phyloP scores from a whole-genome alignment of 2,329 filamentous ascomycete genomes.

The Magnaporthiopsis poae region DNA sequence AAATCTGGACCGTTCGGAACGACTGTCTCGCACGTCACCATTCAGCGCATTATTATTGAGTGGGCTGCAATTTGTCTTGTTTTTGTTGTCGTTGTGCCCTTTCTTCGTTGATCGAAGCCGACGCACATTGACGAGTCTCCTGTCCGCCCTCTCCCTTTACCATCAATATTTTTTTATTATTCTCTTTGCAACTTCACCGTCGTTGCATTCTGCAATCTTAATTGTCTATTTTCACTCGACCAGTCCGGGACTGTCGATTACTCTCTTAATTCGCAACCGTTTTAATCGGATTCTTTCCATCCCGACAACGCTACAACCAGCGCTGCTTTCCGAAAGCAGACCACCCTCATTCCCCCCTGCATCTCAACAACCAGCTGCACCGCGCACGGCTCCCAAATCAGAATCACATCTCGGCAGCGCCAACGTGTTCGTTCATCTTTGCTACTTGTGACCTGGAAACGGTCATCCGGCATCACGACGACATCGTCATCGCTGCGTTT shows the following conservation, averaged over 20 bases:
- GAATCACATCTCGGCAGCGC: conserved; percentile 12
- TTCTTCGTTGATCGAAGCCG: not conserved
- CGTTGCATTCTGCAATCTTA: not conserved
- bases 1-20: not conserved
- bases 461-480: conserved; percentile 8
- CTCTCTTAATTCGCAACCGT: not conserved
- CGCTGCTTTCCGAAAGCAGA: not conserved
- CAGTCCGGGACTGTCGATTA: not conserved
- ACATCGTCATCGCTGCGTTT: not conserved
- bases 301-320: not conserved
- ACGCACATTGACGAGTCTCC: not conserved
- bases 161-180: not conserved
- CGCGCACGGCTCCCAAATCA: not conserved
- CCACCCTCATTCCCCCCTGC: too few species aligned
- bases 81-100: not conserved
- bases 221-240: not conserved
- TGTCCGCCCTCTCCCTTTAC: not conserved
- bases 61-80: not conserved
- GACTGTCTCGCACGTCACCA: not conserved
- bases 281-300: not conserved
- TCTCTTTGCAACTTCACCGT: not conserved
- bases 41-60: not conserved
- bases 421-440: conserved; percentile 10
- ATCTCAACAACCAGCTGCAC: not conserved
- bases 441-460: not conserved